These are phyloP conservation scores for Ichthyophthirius multifiliis DNA, from an alignment of 169 alveolate species.

Conservation along the genomic window DNA sequence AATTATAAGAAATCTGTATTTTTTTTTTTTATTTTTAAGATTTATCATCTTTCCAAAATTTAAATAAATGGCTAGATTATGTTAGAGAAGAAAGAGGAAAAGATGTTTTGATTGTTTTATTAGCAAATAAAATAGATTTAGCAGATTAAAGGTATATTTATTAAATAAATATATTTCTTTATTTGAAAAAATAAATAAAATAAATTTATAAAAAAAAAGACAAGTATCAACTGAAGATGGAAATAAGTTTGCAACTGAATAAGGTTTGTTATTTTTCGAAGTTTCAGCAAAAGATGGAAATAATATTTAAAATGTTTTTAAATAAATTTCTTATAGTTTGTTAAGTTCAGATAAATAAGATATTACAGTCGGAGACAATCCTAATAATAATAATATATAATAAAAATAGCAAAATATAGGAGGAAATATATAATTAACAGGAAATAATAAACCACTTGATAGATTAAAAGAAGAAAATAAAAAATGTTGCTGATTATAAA, in stretches of 20 bases:
- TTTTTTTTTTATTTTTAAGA: background rate
- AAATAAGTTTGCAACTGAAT: slow-evolving; percentile 44
- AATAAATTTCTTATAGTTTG: slow-evolving; percentile 38
- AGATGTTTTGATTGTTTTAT: slow-evolving; percentile 93
- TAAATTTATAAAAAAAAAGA: slow-evolving; percentile 22
- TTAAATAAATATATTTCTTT: background rate
- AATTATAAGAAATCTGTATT: too few species aligned
- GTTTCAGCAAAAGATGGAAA: slow-evolving; percentile 70
- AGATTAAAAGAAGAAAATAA: background rate
- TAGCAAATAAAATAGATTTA: slow-evolving; percentile 97
- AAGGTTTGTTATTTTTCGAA: slow-evolving; percentile 56
- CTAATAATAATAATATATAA: background rate
- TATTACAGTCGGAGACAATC: slow-evolving; percentile 15
- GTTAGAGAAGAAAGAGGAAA: slow-evolving; percentile 92
- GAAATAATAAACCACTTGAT: background rate
- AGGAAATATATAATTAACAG: background rate
- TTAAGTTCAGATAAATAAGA: background rate
- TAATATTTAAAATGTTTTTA: slow-evolving; percentile 48
- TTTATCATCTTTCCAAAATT: slow-evolving; percentile 36
- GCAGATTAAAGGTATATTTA: slow-evolving; percentile 88
- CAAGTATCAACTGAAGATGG: slow-evolving; percentile 60
- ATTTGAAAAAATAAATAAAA: background rate
- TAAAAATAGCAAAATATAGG: background rate
- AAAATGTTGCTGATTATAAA: slow-evolving; percentile 14
- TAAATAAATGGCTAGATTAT: slow-evolving; percentile 65